Base-by-base conservation (phyloP, 352 stramenopile species). In the Phytopythium delawarense region DNA sequence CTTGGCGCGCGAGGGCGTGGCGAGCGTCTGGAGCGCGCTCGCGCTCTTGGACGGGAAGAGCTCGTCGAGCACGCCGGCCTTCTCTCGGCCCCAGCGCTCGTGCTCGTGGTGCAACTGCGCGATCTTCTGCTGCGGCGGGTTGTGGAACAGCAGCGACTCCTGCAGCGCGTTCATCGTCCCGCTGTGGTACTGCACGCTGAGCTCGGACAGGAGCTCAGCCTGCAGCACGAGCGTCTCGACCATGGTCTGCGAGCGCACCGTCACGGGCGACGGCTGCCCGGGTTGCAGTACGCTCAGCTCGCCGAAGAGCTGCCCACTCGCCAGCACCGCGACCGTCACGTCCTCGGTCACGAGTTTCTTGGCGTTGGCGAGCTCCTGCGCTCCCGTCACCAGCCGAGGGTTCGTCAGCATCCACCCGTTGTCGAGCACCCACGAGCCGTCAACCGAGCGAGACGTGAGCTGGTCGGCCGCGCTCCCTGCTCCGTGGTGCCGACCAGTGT, bases 361-460 rank as follows among this genome's bases (percentile, higher is more conserved):
- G 2, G 64, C 21, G 42, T 63, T 67, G 21, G 45, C 67, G 1
- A 67, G 48, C 6, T 65, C 59, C 44, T 79, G 69, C 2, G 75
- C 74, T 13, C 65, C 75, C 67, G 67, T 88, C 11, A 88, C 78
- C 8, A 91, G 73, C 2, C 81, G 79, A 34, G 81, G 81, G 57
- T 91, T 91, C 0, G 79, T 91, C 53, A 91, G 78, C 81, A 89
- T 88, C 81, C 81, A 91, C 34, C 81, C 79, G 42, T 89, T 91
- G 72, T 91, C 82, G 37, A 91, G 68, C 37, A 89, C 82, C 82
- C 82, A 91, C 8, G 78, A 88, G 7, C 82, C 82, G 51, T 91
- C 79, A n/a, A 59, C 74, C 1, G 69, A 76, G 0, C 64, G 52
- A 4, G 75, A 75, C 3, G 75, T 76, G 21, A 77, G 53, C 1